Conservation (phyloP, 129 eudicot genomes). For the Escallonia rubra region DNA sequence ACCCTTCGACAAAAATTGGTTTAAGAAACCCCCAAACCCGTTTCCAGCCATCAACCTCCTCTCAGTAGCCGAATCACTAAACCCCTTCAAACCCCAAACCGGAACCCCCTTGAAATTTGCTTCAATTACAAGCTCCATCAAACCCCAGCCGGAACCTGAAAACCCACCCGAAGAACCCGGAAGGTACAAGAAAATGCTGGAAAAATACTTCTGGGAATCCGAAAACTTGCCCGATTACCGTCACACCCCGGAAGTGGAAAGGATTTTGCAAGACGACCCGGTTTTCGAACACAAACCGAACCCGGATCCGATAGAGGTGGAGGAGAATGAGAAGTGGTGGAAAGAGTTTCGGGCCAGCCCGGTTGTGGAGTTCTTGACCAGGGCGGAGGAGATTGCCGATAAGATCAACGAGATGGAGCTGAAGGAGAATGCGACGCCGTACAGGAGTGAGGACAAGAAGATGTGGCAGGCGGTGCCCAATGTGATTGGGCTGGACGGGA, state of each 20-base stretch:
- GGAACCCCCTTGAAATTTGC: conserved; percentile 37
- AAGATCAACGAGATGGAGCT: conserved; percentile 58
- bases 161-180: conserved; percentile 32
- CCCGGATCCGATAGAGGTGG: conserved; percentile 60
- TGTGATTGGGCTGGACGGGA: conserved; percentile 80
- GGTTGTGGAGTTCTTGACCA: conserved; percentile 49
- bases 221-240: conserved; percentile 73
- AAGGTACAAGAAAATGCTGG: conserved; percentile 51
- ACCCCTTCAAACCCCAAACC: conserved; percentile 59
- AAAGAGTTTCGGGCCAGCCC: conserved; percentile 55
- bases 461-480: conserved; percentile 66
- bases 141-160: conserved; percentile 23
- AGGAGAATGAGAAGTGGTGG: conserved; percentile 75
- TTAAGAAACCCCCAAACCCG: conserved; percentile 59
- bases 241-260: conserved; percentile 68
- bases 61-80: conserved; percentile 26
- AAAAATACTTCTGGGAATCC: conserved; percentile 70
- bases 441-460: conserved; percentile 44
- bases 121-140: conserved; percentile 36
- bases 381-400: conserved; percentile 57
- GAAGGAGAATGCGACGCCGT: conserved; percentile 48
- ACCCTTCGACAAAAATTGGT: conserved; percentile 80
- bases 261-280: conserved; percentile 58
- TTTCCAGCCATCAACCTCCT: conserved; percentile 43
- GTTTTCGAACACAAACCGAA: conserved; percentile 57